Base-by-base conservation (phyloP, 2,329 filamentous ascomycete genomes). In the Ophiocordyceps camponoti-floridani region DNA sequence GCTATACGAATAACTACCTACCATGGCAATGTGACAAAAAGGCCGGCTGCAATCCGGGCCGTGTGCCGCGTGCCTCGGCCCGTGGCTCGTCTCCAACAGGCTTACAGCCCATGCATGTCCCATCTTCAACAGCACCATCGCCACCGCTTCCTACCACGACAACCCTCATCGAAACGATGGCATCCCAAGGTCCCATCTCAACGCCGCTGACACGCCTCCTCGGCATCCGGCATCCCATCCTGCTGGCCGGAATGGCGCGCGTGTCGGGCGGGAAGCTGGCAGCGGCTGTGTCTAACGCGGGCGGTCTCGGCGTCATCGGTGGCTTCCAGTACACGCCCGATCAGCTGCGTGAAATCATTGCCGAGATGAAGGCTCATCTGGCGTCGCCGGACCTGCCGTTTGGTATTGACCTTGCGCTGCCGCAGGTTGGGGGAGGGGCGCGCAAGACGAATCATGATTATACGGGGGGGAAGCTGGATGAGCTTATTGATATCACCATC, bases 361-460 rank as follows among this genome's bases (percentile, higher is more conserved):
- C 79, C 50, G 86, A 94, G 59, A 77, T 95, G 56, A 95, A 95
- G 66, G 69, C 77, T 12, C 70, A 81, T 51, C 75, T 95, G 2
- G 55, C 55, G 5, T 67, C 71, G 44, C 78, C 81, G 0, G 69
- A 72, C 41, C 72, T 94, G 4, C 84, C 88, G 0, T 95, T 95
- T 59, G 89, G 88, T 52, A 77, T 95, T 30, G 89, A 96, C 61
- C 78, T 96, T 2, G 88, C 88, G 0, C 74, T 96, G 12, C 88
- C 89, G 1, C 87, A 95, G 64, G 70, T 95, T 45, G 89, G 89
- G 46, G 86, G 82, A 38, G 70, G 65, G 31, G 89, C 89, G 7
- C 77, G 89, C 51, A 83, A 84, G 61, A 95, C 89, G 4, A 96
- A 95, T 65, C 85, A 94, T 64, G 89, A 95, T 62, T 96, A 96